phyloP scores from a whole-genome alignment of 495 filamentous ascomycete species.

The Aspergillus nidulans region DNA sequence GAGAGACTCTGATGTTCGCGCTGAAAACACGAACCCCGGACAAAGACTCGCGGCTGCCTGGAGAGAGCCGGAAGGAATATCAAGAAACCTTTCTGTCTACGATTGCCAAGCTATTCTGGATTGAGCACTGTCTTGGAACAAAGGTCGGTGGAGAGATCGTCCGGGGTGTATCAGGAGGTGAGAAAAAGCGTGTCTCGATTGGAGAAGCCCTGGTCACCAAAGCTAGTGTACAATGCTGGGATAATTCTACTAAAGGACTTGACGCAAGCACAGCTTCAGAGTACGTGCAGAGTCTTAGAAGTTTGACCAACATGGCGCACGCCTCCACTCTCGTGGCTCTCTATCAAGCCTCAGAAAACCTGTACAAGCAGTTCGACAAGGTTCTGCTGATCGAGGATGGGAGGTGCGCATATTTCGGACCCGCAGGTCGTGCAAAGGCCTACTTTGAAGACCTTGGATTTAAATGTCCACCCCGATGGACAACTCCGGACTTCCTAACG shows the following conservation, averaged over 20 bases:
- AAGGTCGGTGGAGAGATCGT: slow-evolving; percentile 64
- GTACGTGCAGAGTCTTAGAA: slow-evolving; percentile 59
- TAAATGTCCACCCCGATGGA: slow-evolving; percentile 56
- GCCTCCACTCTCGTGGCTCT: slow-evolving; percentile 60
- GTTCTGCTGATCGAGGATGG: slow-evolving; percentile 66
- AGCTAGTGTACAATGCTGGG: slow-evolving; percentile 62
- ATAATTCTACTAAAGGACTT: slow-evolving; percentile 64
- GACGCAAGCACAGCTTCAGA: slow-evolving; percentile 62
- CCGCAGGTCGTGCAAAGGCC: slow-evolving; percentile 48
- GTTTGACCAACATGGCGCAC: slow-evolving; percentile 57
- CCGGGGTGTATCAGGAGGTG: slow-evolving; percentile 66
- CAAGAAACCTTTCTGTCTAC: slow-evolving; percentile 63
- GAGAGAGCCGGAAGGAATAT: slow-evolving; percentile 59
- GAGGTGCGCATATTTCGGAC: slow-evolving; percentile 60
- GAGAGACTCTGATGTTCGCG: slow-evolving; percentile 66
- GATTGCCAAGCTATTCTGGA: slow-evolving; percentile 74
- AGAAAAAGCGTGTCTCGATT: slow-evolving; percentile 69
- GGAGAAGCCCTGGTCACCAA: slow-evolving; percentile 65
- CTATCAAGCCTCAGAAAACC: slow-evolving; percentile 67
- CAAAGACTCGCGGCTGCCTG: slow-evolving; percentile 52
- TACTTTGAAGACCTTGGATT: slow-evolving; percentile 67
- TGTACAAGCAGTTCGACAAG: slow-evolving; percentile 69
- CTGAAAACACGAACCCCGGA: slow-evolving; percentile 64
- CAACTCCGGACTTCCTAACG: slow-evolving; percentile 66
- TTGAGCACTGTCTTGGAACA: slow-evolving; percentile 63